Conservation (phyloP, 2,329 filamentous ascomycete species). For the Aspergillus vadensis region DNA sequence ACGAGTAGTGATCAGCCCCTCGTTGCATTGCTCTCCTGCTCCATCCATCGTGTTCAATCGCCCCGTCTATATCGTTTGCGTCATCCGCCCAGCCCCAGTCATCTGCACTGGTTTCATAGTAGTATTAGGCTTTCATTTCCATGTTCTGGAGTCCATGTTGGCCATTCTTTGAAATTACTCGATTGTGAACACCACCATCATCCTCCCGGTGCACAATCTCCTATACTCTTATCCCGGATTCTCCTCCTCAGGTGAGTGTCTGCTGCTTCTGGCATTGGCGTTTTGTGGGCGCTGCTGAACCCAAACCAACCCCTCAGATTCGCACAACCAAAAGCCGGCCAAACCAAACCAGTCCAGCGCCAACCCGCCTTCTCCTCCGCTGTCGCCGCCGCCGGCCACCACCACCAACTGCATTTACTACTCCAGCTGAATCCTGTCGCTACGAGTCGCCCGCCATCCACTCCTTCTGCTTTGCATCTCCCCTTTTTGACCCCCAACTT, state of each 20-base stretch:
- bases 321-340: conserved; percentile 15
- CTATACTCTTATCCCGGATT: too few relatives aligned
- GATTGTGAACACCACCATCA: neutral
- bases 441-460: neutral
- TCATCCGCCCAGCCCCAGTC: conserved; percentile 17
- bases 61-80: conserved; percentile 24
- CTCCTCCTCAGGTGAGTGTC: too few relatives aligned
- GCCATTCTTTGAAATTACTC: neutral
- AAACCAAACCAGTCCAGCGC: conserved; percentile 8
- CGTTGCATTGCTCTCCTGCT: neutral
- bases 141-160: neutral
- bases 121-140: neutral
- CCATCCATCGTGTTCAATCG: neutral
- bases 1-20: neutral
- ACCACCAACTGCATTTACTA: conserved; percentile 6
- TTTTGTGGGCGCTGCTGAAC: conserved; percentile 14
- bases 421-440: conserved; percentile 6
- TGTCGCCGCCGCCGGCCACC: conserved; percentile 3
- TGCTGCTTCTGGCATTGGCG: too few relatives aligned
- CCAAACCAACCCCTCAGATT: conserved; percentile 17
- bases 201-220: neutral
- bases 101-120: neutral
- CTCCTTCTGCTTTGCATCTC: neutral
- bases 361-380: conserved; percentile 3
- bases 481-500: conserved; percentile 5